Evolutionary conservation across 305 asterid genomes (phyloP).

Genomic region (Solanum chacoense): DNA sequence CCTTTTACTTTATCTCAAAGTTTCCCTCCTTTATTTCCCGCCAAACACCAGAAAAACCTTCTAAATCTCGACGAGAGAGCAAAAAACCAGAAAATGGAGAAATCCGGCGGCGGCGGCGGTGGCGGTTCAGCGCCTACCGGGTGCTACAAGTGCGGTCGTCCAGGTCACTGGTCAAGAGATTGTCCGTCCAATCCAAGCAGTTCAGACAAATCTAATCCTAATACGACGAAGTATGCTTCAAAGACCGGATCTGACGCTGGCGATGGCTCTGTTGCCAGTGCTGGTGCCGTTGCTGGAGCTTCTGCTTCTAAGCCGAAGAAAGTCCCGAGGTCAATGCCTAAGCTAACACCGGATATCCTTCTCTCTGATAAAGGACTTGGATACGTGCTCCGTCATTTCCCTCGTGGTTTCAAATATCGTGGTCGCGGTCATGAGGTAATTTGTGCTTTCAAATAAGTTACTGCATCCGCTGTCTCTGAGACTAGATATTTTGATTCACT

Average conservation of each 20-base stretch:
- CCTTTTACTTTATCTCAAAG: neutral
- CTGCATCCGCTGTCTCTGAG: neutral
- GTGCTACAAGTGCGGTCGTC: conserved; percentile 92
- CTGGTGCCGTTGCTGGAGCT: neutral
- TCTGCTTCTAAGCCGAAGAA: conserved; percentile 32
- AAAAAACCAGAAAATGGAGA: conserved; percentile 20
- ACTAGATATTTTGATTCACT: neutral
- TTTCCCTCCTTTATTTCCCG: conserved; percentile 5
- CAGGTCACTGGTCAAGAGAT: conserved; percentile 97
- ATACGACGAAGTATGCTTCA: conserved; percentile 14
- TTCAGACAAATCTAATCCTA: neutral
- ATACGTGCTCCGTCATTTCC: conserved; percentile 75
- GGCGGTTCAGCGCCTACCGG: conserved; percentile 60
- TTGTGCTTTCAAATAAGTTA: neutral
- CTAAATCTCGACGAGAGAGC: neutral
- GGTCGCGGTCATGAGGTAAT: conserved; percentile 87
- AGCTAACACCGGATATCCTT: conserved; percentile 74
- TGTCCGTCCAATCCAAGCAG: conserved; percentile 46
- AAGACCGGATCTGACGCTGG: neutral
- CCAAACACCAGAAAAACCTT: neutral
- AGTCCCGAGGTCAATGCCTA: conserved; percentile 53
- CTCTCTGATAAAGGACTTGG: conserved; percentile 79
- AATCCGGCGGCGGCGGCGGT: conserved; percentile 29
- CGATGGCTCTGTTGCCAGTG: neutral
- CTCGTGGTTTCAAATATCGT: conserved; percentile 60